phyloP scores from a whole-genome alignment of 2,329 filamentous ascomycete species.

The Colletotrichum tofieldiae region DNA sequence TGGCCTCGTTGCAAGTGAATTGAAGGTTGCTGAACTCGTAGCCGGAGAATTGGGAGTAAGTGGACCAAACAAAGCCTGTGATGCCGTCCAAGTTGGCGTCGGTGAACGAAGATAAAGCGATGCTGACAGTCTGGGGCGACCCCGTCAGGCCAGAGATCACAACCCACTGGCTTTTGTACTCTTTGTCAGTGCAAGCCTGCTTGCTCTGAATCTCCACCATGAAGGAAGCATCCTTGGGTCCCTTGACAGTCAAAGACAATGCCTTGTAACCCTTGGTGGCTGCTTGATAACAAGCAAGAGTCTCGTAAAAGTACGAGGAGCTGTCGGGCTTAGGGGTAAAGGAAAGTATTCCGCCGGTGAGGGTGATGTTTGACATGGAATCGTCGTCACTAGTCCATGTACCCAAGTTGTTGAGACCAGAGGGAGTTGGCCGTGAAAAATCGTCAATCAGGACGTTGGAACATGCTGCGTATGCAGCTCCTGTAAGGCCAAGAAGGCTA shows the following conservation, averaged over 20 bases:
- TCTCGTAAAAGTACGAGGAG: conserved; percentile 70
- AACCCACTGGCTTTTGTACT: conserved; percentile 61
- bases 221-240: conserved; percentile 42
- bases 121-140: conserved; percentile 63
- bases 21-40: conserved; percentile 34
- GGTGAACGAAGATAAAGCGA: conserved; percentile 59
- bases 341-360: conserved; percentile 59
- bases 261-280: conserved; percentile 64
- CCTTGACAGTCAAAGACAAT: conserved; percentile 48
- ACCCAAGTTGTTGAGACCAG: conserved; percentile 51
- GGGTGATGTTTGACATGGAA: conserved; percentile 59
- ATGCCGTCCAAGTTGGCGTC: conserved; percentile 30
- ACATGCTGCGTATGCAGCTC: conserved; percentile 47
- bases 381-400: conserved; percentile 64
- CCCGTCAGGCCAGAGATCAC: conserved; percentile 64
- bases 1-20: conserved; percentile 20
- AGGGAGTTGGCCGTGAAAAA: conserved; percentile 51
- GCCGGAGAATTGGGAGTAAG: conserved; percentile 19
- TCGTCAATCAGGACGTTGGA: conserved; percentile 53
- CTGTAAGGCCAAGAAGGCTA: conserved; percentile 31
- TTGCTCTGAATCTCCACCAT: conserved; percentile 51
- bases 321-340: conserved; percentile 61
- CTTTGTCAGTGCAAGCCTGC: conserved; percentile 59
- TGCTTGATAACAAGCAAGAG: conserved; percentile 63
- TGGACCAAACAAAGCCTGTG: conserved; percentile 38